Conservation (phyloP, 2,329 filamentous ascomycete species). For the Cordyceps cateniannulata region DNA sequence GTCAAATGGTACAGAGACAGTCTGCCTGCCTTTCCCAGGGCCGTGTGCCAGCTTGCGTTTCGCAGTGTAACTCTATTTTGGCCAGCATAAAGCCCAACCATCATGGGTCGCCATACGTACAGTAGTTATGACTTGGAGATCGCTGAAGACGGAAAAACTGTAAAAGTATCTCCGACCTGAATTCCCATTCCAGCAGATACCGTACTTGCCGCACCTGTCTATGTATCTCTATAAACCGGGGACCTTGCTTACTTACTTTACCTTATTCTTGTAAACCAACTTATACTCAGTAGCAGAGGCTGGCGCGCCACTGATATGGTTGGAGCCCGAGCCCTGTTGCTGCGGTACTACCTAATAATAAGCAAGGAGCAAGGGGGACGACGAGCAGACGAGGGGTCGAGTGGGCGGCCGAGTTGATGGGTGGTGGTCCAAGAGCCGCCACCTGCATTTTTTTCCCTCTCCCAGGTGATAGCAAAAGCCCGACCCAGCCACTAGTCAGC, state of each 20-base stretch:
- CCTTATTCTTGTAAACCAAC: neutral
- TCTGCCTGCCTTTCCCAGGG: neutral
- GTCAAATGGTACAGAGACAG: neutral
- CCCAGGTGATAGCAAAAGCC: neutral
- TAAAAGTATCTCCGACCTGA: neutral
- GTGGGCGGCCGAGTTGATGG: neutral
- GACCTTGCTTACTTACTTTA: neutral
- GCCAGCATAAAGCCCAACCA: neutral
- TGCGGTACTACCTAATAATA: neutral
- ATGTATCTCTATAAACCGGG: neutral
- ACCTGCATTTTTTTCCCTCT: neutral
- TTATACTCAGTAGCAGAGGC: neutral
- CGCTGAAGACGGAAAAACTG: neutral
- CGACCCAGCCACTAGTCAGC: conserved; percentile 6
- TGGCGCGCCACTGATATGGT: neutral
- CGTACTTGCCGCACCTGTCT: neutral
- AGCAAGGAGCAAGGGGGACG: neutral
- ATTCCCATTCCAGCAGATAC: neutral
- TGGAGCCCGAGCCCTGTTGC: conserved; percentile 3
- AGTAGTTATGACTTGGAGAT: neutral
- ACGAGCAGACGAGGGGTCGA: conserved; percentile 1
- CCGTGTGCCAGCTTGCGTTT: conserved; percentile 7
- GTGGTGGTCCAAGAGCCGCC: neutral
- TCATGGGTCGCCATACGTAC: neutral
- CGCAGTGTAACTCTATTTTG: conserved; percentile 5